Evolutionary conservation across 352 stramenopile genomes (phyloP), one percentile per base, ranked within the genome.

Genomic region (Bremia lactucae): DNA sequence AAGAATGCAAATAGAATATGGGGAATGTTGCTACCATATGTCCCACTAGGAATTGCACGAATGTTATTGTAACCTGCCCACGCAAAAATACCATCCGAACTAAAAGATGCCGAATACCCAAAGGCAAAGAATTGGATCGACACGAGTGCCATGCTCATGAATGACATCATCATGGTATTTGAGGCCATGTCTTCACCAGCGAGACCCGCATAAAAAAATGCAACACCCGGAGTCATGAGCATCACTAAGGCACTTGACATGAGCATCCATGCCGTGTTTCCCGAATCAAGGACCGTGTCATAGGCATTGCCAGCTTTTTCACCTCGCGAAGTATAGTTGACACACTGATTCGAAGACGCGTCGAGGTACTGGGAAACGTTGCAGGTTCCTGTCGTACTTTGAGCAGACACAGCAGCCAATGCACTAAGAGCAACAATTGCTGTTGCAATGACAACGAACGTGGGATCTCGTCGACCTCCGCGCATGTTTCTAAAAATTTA

Each of bases 141-240:
- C 37, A 89, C 68, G 18, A 89, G 40, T 8, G 73, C 76, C 60
- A 87, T 87, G 35, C 59, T 74, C 33, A 76, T 53, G 45, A 87
- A 88, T 13, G 68, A 86, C 69, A 86, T 83, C 56, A 87, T 81
- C 45, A 89, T 83, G n/a, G 73, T 87, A 59, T 83, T 85, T 31
- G 79, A 81, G 35, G 79, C 68, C 62, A 82, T 85, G 42, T 83
- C 70, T 42, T 81, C 66, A 14, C 75, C 72, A 0, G 77, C 75
- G 8, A 91, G 57, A 14, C 79, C 79, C 6, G 73, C 79, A 60
- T 91, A 91, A 62, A 89, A 91, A 55, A 59, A 59, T 25, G 50
- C 50, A 5, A 59, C 50, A 14, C 50, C 41, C 9, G 50, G 50
- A 1, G 50, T 59, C 50, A 59, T 59, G 34, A 59, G 52, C 50